Evolutionary conservation across 208 protist genomes (phyloP).

Genomic region (Crithidia sp.): DNA sequence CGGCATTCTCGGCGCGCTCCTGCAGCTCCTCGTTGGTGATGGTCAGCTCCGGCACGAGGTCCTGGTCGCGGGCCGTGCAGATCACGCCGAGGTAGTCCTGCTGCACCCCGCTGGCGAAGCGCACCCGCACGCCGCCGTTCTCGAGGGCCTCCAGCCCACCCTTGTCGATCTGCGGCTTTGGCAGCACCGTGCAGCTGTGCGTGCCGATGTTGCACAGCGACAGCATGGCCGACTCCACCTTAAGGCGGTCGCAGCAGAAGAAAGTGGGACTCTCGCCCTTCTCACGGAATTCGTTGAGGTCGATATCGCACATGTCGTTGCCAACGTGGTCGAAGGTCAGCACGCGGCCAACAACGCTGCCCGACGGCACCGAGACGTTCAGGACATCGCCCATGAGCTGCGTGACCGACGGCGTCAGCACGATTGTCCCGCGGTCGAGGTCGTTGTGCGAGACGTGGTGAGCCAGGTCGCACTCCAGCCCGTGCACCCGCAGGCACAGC

Average conservation of each 20-base stretch:
- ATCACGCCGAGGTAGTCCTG: slow-evolving; percentile 91
- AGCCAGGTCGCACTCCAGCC: slow-evolving; percentile 87
- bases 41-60: slow-evolving; percentile 81
- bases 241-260: slow-evolving; percentile 91
- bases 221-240: slow-evolving; percentile 84
- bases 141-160: slow-evolving; percentile 80
- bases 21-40: slow-evolving; percentile 87
- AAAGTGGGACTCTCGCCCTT: slow-evolving; percentile 94
- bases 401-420: slow-evolving; percentile 91
- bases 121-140: slow-evolving; percentile 85
- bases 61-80: slow-evolving; percentile 81
- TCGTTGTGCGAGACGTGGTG: slow-evolving; percentile 72
- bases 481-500: slow-evolving; percentile 87
- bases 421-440: slow-evolving; percentile 85
- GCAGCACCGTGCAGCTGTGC: slow-evolving; percentile 85
- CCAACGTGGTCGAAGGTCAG: slow-evolving; percentile 92
- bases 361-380: slow-evolving; percentile 89
- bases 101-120: slow-evolving; percentile 79
- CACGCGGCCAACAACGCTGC: slow-evolving; percentile 88
- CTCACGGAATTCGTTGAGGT: slow-evolving; percentile 92
- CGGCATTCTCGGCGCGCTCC: slow-evolving; percentile 76
- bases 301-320: slow-evolving; percentile 93
- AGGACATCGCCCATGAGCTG: slow-evolving; percentile 92
- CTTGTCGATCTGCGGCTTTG: slow-evolving; percentile 78
- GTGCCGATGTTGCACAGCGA: slow-evolving; percentile 83